These are phyloP conservation scores for Parmelia sp. DNA, from an alignment of 495 filamentous ascomycete genomes.

Conservation along the genomic window DNA sequence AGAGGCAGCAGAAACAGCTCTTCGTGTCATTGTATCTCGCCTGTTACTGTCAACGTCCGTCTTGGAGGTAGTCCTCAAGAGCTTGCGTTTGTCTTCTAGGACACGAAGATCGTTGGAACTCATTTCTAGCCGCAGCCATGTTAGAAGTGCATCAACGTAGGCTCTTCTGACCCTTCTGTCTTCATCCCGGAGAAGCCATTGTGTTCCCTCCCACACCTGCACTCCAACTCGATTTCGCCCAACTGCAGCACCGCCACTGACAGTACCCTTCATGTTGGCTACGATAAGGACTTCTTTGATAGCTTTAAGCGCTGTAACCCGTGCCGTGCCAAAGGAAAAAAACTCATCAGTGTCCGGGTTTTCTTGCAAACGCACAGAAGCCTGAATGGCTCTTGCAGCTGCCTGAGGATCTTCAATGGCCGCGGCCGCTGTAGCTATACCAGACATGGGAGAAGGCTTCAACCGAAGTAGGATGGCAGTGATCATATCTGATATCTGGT, in stretches of 20 bases:
- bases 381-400: constrained; percentile 34
- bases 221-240: constrained; percentile 67
- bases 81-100: constrained; percentile 39
- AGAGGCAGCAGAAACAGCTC: constrained; percentile 64
- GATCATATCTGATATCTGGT: constrained; percentile 90
- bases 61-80: constrained; percentile 28
- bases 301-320: constrained; percentile 68
- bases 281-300: constrained; percentile 75
- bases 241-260: constrained; percentile 54
- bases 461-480: constrained; percentile 67
- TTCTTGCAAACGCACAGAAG: constrained; percentile 38
- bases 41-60: constrained; percentile 30
- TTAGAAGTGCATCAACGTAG: constrained; percentile 72
- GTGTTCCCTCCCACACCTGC: constrained; percentile 83
- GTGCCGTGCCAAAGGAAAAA: constrained; percentile 68
- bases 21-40: constrained; percentile 45
- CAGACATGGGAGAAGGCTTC: constrained; percentile 52
- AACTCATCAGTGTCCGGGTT: constrained; percentile 50
- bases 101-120: constrained; percentile 58
- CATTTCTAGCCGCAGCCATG: constrained; percentile 77
- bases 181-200: constrained; percentile 76
- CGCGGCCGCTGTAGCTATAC: constrained; percentile 33
- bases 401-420: constrained; percentile 39
- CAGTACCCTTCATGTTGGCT: constrained; percentile 59
- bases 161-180: constrained; percentile 70